phyloP scores from a whole-genome alignment of 148 eudicot species.

The Bassia scoparia region DNA sequence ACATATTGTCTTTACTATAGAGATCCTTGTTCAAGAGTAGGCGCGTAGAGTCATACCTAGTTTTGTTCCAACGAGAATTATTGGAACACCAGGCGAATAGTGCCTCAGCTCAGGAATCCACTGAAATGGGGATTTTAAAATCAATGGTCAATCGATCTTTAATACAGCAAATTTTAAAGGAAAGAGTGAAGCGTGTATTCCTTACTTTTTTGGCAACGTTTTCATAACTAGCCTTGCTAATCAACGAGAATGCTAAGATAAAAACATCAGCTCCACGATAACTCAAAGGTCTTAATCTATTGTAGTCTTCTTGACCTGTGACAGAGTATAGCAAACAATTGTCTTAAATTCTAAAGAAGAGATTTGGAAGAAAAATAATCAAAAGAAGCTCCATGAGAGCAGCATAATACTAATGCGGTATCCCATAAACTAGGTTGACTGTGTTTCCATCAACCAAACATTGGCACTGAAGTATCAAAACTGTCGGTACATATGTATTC shows the following conservation, averaged over 20 bases:
- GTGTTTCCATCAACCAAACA: constrained; percentile 47
- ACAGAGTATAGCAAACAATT: not conserved
- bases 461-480: constrained; percentile 56
- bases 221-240: constrained; percentile 69
- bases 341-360: not conserved
- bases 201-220: constrained; percentile 57
- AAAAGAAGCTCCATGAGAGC: not conserved
- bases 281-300: constrained; percentile 59
- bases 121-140: constrained; percentile 36
- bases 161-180: not conserved
- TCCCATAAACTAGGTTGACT: constrained; percentile 47
- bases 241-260: constrained; percentile 53
- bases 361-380: not conserved
- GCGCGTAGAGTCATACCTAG: constrained; percentile 45
- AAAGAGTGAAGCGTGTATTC: not conserved
- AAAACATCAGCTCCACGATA: constrained; percentile 70
- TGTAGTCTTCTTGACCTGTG: constrained; percentile 62
- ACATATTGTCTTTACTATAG: not conserved
- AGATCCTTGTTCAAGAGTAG: not conserved
- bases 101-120: constrained; percentile 89
- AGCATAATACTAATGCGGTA: constrained; percentile 43
- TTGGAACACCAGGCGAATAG: constrained; percentile 84
- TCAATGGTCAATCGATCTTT: not conserved
- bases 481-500: constrained; percentile 53
- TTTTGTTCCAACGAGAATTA: constrained; percentile 82